These are phyloP conservation scores for Fabrea salina DNA, from an alignment of 169 alveolate species.

Conservation along the genomic window DNA sequence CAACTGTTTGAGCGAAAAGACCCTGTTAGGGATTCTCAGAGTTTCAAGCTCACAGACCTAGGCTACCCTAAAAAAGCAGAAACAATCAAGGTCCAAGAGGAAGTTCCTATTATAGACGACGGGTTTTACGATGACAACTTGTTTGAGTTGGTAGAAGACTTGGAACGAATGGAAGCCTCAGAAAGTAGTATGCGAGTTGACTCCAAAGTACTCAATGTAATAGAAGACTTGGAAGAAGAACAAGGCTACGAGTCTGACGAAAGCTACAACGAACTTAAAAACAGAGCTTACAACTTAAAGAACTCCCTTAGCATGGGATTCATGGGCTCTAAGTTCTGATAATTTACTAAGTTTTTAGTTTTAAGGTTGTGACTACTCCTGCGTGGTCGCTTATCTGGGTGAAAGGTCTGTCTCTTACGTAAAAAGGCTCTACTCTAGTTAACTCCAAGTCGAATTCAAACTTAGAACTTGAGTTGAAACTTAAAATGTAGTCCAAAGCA, in stretches of 20 bases:
- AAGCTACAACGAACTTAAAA: background rate
- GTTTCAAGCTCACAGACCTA: background rate
- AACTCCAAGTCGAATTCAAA: background rate
- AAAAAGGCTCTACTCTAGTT: conserved; percentile 6
- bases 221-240: no score
- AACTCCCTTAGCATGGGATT: background rate
- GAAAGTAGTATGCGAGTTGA: background rate
- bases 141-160: conserved; percentile 12
- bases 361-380: background rate
- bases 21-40: background rate
- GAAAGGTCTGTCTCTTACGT: background rate
- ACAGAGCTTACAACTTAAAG: background rate
- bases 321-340: no score
- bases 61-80: background rate
- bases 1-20: background rate
- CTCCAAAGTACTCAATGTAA: background rate
- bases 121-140: conserved; percentile 20
- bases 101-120: background rate
- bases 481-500: background rate
- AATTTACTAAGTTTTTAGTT: no score
- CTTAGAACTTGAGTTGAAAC: background rate
- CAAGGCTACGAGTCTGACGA: no score
- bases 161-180: background rate
- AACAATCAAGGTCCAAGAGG: background rate
- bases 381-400: conserved; percentile 31